Evolutionary conservation across 306 rosid species (phyloP).

Genomic region (Dryas drummondii): DNA sequence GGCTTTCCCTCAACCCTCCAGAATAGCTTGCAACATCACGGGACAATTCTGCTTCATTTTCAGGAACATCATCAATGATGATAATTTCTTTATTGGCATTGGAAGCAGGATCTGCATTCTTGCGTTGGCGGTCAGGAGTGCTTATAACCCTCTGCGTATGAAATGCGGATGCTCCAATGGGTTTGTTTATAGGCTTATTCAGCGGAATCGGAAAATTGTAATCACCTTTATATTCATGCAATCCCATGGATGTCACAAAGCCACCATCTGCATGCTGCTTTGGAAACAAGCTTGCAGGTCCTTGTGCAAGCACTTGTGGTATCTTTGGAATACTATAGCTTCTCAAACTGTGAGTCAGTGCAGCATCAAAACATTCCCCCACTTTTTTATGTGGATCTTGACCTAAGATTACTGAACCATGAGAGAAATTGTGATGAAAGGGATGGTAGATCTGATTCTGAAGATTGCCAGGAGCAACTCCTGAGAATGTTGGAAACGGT

Average conservation of each 20-base stretch:
- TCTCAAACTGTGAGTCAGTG: slow-evolving; percentile 23
- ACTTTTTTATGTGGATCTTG: slow-evolving; percentile 25
- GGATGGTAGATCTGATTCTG: slow-evolving; percentile 31
- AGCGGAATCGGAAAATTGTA: slow-evolving; percentile 21
- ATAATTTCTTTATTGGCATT: slow-evolving; percentile 33
- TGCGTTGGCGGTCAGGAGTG: slow-evolving; percentile 25
- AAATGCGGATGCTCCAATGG: slow-evolving; percentile 19
- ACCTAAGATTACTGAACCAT: slow-evolving; percentile 28
- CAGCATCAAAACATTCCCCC: slow-evolving; percentile 30
- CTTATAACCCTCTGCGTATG: slow-evolving; percentile 17
- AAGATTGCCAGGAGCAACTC: slow-evolving; percentile 23
- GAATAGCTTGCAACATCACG: slow-evolving; percentile 26
- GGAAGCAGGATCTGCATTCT: slow-evolving; percentile 26
- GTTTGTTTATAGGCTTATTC: slow-evolving; percentile 21
- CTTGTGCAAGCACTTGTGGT: slow-evolving; percentile 22
- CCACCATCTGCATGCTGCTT: slow-evolving; percentile 31
- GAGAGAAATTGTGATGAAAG: slow-evolving; percentile 30
- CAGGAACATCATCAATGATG: slow-evolving; percentile 37
- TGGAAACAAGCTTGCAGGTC: slow-evolving; percentile 24
- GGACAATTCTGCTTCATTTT: slow-evolving; percentile 31
- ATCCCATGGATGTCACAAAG: slow-evolving; percentile 22
- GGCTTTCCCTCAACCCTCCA: slow-evolving; percentile 33
- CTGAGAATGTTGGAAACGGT: slow-evolving; percentile 32
- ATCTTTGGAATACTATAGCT: slow-evolving; percentile 10
- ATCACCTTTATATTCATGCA: slow-evolving; percentile 28